Conservation (phyloP, 257 asterid genomes). For the Gardenia jasminoides region DNA sequence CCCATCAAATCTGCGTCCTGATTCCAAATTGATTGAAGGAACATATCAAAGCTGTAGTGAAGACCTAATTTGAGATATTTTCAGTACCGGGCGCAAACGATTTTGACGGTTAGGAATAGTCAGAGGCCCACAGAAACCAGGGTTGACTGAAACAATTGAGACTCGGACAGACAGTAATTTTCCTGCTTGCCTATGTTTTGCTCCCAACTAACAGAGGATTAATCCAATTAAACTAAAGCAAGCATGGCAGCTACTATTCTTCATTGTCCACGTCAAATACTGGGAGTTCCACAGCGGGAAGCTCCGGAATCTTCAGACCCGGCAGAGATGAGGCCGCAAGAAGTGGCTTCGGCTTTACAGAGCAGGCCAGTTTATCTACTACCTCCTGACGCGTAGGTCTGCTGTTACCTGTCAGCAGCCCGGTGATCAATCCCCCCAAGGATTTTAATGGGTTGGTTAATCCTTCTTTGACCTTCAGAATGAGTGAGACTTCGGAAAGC, state of each 20-base stretch:
- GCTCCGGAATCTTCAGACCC: conserved; percentile 40
- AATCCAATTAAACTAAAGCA: neutral
- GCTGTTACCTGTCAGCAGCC: conserved; percentile 21
- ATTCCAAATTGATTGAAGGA: neutral
- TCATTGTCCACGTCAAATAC: conserved; percentile 34
- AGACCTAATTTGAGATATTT: neutral
- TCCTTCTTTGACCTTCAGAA: conserved; percentile 51
- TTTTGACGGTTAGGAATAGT: neutral
- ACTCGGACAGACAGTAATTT: neutral
- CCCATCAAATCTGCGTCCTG: neutral
- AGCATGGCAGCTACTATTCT: conserved; percentile 16
- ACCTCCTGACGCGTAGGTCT: conserved; percentile 12
- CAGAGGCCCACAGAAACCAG: neutral
- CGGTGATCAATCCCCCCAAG: conserved; percentile 30
- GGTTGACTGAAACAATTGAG: neutral
- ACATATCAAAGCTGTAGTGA: neutral
- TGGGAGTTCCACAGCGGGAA: conserved; percentile 44
- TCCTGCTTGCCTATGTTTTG: neutral
- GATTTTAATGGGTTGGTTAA: conserved; percentile 56
- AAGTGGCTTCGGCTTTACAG: conserved; percentile 24
- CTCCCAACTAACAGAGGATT: neutral
- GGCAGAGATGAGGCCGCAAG: conserved; percentile 38
- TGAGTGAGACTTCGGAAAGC: conserved; percentile 67
- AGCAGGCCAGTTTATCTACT: conserved; percentile 14
- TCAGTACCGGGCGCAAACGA: neutral